Base-by-base conservation (phyloP, 768 basidiomycete genomes). In the Phylloporus sp. region DNA sequence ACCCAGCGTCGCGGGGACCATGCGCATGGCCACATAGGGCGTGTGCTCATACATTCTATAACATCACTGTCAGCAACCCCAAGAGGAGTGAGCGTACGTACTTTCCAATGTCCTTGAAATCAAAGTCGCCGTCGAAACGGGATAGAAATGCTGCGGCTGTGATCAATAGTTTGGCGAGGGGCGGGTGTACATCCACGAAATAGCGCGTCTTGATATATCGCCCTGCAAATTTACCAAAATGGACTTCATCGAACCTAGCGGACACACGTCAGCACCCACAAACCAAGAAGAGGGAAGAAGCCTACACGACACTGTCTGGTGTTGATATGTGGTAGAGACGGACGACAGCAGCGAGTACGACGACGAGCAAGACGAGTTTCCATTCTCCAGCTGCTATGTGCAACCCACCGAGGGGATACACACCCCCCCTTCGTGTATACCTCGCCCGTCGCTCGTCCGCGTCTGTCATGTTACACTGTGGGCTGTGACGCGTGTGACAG, bases 71-170 rank as follows among this genome's bases (percentile, higher is more conserved):
- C 36, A 40, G 45, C 27, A 18, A 28, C 18, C 27, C 38, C 0
- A 18, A 7, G 7, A 11, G 8, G 23, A 16, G 46, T 1, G 55
- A 44, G n/a, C n/a, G n/a, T 60, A 76, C 87, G 43, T 64, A 95
- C 94, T 94, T 95, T 76, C 84, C 94, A 57, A 98, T 98, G 47
- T 97, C 95, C 66, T 95, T 91, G 69, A 98, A 99, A 67, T 97
- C 95, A 67, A 98, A 98, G 24, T 88, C 76, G 0, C 97, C 97
- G 58, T 95, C 79, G 59, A 88, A 99, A 18, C 97, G 91, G 39
- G 80, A 88, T 13, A 97, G 47, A 60, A 86, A 95, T 1, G 81
- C 95, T 8, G 91, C 89, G 31, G 97, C 78, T 0, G 95, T 97
- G 59, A 99, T 94, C 47, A 99, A 76, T 24, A 99, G 77, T 63